Evolutionary conservation across 202 grass and related monocot genomes (phyloP).

Genomic region (Dendrocalamus latiflorus): DNA sequence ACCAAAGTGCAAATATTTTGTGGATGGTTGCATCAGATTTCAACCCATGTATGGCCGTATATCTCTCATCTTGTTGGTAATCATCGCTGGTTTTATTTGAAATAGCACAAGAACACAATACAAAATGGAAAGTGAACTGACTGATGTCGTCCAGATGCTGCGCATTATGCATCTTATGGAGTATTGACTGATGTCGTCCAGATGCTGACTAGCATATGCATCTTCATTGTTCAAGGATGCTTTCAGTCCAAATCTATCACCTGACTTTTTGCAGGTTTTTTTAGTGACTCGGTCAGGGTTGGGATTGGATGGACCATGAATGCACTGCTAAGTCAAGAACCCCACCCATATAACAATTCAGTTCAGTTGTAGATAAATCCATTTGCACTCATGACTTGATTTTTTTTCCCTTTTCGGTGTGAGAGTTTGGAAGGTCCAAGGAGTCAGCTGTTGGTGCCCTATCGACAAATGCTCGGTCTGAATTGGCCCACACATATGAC

Average conservation of each 20-base stretch:
- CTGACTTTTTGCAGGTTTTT: background rate
- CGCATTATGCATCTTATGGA: too few species aligned
- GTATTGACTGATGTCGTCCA: background rate
- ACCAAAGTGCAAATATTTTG: background rate
- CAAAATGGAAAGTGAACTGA: background rate
- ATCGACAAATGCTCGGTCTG: too few species aligned
- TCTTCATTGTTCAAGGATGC: background rate
- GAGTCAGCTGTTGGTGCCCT: too few species aligned
- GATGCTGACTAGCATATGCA: background rate
- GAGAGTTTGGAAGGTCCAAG: too few species aligned
- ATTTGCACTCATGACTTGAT: too few species aligned
- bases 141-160: too few species aligned
- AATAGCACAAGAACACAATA: background rate
- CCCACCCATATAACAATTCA: background rate
- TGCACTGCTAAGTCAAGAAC: background rate
- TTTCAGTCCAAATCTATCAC: background rate
- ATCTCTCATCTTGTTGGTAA: too few species aligned
- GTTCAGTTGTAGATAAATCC: too few species aligned
- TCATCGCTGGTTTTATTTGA: background rate
- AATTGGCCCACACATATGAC: too few species aligned
- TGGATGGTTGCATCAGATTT: background rate
- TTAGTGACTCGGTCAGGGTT: constrained; percentile 17
- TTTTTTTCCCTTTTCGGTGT: too few species aligned
- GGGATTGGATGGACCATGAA: background rate
- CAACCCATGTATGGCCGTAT: too few species aligned